These are phyloP conservation scores for Trichophyton equinum DNA, from an alignment of 2,329 filamentous ascomycete genomes.

Conservation along the genomic window DNA sequence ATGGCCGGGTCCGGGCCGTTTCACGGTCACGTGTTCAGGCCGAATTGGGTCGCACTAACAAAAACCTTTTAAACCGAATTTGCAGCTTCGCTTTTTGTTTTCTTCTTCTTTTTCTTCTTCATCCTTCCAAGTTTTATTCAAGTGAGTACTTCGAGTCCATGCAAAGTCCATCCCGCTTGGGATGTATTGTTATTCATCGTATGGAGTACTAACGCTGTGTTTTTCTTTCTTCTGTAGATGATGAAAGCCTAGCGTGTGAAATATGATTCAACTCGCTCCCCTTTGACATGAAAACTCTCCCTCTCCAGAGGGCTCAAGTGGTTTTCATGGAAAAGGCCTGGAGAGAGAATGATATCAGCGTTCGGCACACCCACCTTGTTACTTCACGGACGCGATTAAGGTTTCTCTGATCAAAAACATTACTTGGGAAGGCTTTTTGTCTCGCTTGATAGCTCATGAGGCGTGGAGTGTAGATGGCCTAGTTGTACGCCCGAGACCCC, in stretches of 20 bases:
- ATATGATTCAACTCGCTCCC: constrained; percentile 66
- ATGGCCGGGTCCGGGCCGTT: too few species aligned
- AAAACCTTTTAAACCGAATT: constrained; percentile 1
- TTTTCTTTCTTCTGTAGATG: constrained; percentile 49
- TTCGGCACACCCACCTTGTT: constrained; percentile 99
- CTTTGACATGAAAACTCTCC: constrained; percentile 68
- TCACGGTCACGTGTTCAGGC: background rate
- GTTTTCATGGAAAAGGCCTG: constrained; percentile 53
- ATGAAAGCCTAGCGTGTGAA: constrained; percentile 98
- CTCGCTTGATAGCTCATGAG: background rate
- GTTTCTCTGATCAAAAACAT: constrained; percentile 71
- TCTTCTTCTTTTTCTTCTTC: constrained; percentile 48
- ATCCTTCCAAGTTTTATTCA: constrained; percentile 99
- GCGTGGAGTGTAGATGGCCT: background rate
- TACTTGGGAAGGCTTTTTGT: constrained; percentile 42
- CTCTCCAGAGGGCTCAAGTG: constrained; percentile 71
- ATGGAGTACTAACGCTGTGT: background rate
- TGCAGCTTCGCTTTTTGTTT: constrained; percentile 8
- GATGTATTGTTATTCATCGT: constrained; percentile 1
- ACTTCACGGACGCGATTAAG: constrained; percentile 90
- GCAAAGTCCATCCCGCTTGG: background rate
- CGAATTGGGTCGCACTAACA: background rate
- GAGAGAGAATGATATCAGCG: constrained; percentile 87
- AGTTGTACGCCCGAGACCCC: background rate
- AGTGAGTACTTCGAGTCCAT: constrained; percentile 47